phyloP scores from a whole-genome alignment of 148 eudicot species.

The Salicornia ramosissima region DNA sequence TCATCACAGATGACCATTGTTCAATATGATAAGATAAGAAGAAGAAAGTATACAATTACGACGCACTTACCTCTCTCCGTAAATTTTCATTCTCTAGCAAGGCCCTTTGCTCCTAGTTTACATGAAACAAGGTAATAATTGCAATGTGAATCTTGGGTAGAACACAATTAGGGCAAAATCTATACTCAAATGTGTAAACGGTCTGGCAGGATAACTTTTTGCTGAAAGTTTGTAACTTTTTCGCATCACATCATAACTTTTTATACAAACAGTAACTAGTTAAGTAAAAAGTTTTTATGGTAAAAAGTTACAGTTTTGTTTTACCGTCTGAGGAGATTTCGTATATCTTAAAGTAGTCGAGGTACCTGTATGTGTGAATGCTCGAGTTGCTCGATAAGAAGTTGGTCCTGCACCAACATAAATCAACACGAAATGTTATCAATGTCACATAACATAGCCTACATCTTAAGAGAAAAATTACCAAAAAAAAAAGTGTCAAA shows the following conservation, averaged over 20 bases:
- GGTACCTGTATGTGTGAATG: conserved; percentile 48
- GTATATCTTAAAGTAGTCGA: no score
- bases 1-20: no score
- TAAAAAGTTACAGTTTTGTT: no score
- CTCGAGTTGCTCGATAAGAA: conserved; percentile 55
- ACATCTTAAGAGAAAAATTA: background rate
- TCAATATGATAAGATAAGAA: background rate
- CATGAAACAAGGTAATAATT: background rate
- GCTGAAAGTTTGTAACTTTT: no score
- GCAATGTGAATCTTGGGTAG: background rate
- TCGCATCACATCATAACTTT: no score
- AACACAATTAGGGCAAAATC: background rate
- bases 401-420: conserved; percentile 47
- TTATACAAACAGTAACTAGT: no score
- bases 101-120: conserved; percentile 58
- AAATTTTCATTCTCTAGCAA: conserved; percentile 57
- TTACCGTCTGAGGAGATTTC: no score
- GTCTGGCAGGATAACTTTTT: no score
- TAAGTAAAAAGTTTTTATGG: no score
- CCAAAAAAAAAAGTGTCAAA: background rate
- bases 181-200: background rate
- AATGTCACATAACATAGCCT: background rate
- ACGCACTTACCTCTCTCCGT: conserved; percentile 62
- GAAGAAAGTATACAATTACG: background rate
- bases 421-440: background rate